Evolutionary conservation across 768 basidiomycete genomes (phyloP).

Genomic region (Suillus subaureus): DNA sequence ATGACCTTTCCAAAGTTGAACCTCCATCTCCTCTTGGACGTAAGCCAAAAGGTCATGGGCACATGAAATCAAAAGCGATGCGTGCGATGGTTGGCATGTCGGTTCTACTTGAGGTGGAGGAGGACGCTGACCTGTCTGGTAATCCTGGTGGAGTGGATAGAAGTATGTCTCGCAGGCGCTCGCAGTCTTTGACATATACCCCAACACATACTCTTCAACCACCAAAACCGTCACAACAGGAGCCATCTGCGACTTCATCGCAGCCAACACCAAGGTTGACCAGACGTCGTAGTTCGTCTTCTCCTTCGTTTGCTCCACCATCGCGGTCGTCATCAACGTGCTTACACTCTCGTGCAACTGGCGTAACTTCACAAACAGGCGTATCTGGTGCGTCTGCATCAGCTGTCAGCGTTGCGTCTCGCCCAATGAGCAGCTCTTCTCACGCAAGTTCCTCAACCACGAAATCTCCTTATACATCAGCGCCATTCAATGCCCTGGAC

Average conservation of each 20-base stretch:
- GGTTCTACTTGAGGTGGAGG: conserved; percentile 55
- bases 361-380: conserved; percentile 6
- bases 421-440: conserved; percentile 17
- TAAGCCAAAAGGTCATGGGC: conserved; percentile 26
- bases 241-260: conserved; percentile 16
- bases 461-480: conserved; percentile 33
- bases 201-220: conserved; percentile 14
- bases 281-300: conserved; percentile 35
- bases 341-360: conserved; percentile 5
- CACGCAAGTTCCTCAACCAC: conserved; percentile 24
- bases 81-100: conserved; percentile 56
- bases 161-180: conserved; percentile 19
- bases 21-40: conserved; percentile 23
- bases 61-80: conserved; percentile 33
- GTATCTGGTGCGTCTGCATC: conserved; percentile 12
- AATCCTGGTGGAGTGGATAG: conserved; percentile 5
- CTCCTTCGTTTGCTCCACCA: conserved; percentile 21
- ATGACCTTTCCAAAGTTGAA: conserved; percentile 16
- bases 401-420: conserved; percentile 15
- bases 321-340: conserved; percentile 8
- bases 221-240: conserved; percentile 21
- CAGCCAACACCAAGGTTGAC: conserved; percentile 26
- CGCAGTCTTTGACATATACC: conserved; percentile 14
- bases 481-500: conserved; percentile 32
- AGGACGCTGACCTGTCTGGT: conserved; percentile 34